Evolutionary conservation across 106 monocot genomes (phyloP).

Genomic region (Dendrobium huoshanense): DNA sequence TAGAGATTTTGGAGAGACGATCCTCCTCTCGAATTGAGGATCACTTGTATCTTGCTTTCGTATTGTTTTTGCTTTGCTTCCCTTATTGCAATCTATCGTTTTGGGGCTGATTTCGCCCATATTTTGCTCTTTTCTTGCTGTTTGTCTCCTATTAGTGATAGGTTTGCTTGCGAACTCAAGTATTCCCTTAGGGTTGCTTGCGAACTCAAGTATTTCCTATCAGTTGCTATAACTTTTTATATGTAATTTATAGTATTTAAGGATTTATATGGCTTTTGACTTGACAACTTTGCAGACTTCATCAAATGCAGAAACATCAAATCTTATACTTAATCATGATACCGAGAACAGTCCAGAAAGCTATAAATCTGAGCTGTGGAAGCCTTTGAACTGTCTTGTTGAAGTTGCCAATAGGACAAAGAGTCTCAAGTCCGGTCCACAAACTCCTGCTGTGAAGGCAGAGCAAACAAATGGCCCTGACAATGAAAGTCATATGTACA

Average conservation of each 20-base stretch:
- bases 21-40: no score
- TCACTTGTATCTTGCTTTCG: no score
- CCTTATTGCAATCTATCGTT: no score
- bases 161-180: no score
- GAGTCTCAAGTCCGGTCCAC: slow-evolving; percentile 34
- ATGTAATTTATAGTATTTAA: not conserved
- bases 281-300: slow-evolving; percentile 29
- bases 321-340: slow-evolving; percentile 24
- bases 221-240: not conserved
- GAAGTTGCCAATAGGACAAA: slow-evolving; percentile 79
- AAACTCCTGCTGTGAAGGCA: slow-evolving; percentile 32
- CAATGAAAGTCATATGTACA: not conserved
- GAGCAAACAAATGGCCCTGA: slow-evolving; percentile 31
- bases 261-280: not conserved
- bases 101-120: no score
- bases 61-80: no score
- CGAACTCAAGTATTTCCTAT: no score
- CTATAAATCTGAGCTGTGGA: slow-evolving; percentile 70
- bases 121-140: no score
- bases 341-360: slow-evolving; percentile 23
- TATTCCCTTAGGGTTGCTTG: no score
- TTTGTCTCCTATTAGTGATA: no score
- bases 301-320: slow-evolving; percentile 44
- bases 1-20: no score
- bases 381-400: slow-evolving; percentile 79